These are phyloP conservation scores for Durusdinium trenchii DNA, from an alignment of 73 alveolate species.

Conservation along the genomic window DNA sequence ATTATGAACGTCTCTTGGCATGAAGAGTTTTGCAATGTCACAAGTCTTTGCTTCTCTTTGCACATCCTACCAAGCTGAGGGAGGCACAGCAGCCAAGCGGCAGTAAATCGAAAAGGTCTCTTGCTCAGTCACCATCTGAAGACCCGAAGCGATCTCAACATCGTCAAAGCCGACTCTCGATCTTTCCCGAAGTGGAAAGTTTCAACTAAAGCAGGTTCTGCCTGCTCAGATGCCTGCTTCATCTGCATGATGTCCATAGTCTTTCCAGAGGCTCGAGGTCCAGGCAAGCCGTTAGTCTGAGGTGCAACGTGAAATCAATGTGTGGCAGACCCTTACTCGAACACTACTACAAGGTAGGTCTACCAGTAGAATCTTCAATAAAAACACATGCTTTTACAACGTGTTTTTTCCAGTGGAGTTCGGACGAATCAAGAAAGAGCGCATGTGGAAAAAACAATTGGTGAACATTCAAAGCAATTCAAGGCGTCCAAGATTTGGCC, in stretches of 20 bases:
- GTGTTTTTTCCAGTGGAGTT: neutral
- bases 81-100: constrained; percentile 59
- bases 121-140: constrained; percentile 45
- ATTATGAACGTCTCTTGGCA: neutral
- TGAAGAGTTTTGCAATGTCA: neutral
- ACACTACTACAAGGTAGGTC: neutral
- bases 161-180: neutral
- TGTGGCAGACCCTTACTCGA: too few species aligned
- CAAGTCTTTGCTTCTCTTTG: neutral
- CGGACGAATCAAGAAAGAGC: too few species aligned
- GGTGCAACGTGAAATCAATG: neutral
- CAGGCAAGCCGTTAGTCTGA: constrained; percentile 62
- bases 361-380: too few species aligned
- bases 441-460: too few species aligned
- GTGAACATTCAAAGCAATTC: neutral
- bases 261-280: constrained; percentile 70
- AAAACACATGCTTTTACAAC: neutral
- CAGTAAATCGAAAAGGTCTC: constrained; percentile 61
- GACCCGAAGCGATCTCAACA: neutral
- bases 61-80: neutral
- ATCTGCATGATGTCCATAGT: constrained; percentile 31
- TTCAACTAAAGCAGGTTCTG: neutral
- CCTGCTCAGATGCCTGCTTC: constrained; percentile 81
- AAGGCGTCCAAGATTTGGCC: neutral
- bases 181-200: neutral